Percentiles rank a stretch among this genome's conserved stretches.
phyloP scores from a whole-genome alignment of 257 asterid species.

The Fraxinus excelsior region DNA sequence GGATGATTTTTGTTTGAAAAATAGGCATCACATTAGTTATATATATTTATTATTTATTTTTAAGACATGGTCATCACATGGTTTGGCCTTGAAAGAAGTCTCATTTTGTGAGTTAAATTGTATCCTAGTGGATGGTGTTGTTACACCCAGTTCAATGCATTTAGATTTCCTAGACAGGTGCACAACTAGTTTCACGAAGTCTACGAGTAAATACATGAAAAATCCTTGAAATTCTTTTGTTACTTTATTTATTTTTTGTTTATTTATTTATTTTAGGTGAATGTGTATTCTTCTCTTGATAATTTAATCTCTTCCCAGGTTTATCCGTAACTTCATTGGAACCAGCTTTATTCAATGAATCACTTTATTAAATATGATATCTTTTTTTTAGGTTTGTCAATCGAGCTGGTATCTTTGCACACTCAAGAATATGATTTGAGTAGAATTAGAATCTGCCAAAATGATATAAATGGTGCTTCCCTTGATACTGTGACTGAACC shows the following conservation, averaged over 20 bases:
- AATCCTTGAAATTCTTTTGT: background rate
- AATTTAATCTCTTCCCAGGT: background rate
- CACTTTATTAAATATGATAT: slow-evolving; percentile 22
- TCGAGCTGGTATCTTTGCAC: slow-evolving; percentile 62
- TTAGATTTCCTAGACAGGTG: slow-evolving; percentile 3
- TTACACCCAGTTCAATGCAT: slow-evolving; percentile 1
- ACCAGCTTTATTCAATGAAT: slow-evolving; percentile 4
- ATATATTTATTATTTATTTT: background rate
- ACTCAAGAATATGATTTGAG: slow-evolving; percentile 56
- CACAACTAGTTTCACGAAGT: background rate
- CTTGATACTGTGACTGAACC: slow-evolving; percentile 34
- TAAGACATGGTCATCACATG: background rate
- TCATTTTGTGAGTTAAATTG: background rate
- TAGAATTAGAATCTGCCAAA: slow-evolving; percentile 46
- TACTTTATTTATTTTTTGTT: background rate
- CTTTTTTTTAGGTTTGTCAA: slow-evolving; percentile 54
- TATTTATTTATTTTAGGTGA: background rate
- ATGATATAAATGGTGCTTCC: slow-evolving; percentile 36
- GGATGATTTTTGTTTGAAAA: background rate
- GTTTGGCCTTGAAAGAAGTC: slow-evolving; percentile 1
- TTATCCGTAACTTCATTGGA: background rate
- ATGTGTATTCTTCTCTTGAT: slow-evolving; percentile 8
- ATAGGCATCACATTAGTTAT: slow-evolving; percentile 6
- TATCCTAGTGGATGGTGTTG: background rate
- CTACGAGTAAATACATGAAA: background rate